Conservation (phyloP, 1,284 basidiomycete genomes). For the Rhodotorula mucilaginosa region DNA sequence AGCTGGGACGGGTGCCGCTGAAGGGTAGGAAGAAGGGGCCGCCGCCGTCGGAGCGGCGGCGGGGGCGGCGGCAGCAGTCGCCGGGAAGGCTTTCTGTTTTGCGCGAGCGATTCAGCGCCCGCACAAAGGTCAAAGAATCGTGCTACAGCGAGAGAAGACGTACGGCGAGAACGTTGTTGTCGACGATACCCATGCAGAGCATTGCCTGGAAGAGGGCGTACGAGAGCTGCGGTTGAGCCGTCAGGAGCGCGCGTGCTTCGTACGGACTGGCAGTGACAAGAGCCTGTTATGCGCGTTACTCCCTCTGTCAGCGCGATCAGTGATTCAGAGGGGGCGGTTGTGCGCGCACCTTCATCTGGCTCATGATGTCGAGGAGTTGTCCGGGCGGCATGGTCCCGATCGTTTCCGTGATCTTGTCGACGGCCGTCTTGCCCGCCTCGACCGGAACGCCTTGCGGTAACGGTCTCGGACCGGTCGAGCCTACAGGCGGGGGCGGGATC, state of each 20-base stretch:
- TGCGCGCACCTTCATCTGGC: constrained; percentile 83
- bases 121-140: neutral
- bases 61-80: constrained; percentile 7
- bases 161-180: constrained; percentile 74
- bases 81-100: constrained; percentile 61
- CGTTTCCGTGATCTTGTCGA: constrained; percentile 83
- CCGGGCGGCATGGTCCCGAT: constrained; percentile 78
- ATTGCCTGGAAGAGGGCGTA: constrained; percentile 97
- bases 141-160: constrained; percentile 35
- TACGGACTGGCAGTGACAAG: constrained; percentile 89
- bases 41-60: neutral
- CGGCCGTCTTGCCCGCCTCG: constrained; percentile 68
- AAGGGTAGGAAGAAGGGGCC: constrained; percentile 6
- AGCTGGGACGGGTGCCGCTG: neutral
- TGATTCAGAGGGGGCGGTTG: too few species aligned
- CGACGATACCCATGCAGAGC: constrained; percentile 90
- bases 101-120: neutral
- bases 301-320: neutral
- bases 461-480: constrained; percentile 26
- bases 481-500: constrained; percentile 20
- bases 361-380: constrained; percentile 90
- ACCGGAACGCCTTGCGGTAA: constrained; percentile 77
- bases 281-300: constrained; percentile 56
- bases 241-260: constrained; percentile 75
- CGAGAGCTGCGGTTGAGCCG: constrained; percentile 83